These are phyloP conservation scores for Lanmaoa rubissima DNA, from an alignment of 768 basidiomycete genomes.

Conservation along the genomic window DNA sequence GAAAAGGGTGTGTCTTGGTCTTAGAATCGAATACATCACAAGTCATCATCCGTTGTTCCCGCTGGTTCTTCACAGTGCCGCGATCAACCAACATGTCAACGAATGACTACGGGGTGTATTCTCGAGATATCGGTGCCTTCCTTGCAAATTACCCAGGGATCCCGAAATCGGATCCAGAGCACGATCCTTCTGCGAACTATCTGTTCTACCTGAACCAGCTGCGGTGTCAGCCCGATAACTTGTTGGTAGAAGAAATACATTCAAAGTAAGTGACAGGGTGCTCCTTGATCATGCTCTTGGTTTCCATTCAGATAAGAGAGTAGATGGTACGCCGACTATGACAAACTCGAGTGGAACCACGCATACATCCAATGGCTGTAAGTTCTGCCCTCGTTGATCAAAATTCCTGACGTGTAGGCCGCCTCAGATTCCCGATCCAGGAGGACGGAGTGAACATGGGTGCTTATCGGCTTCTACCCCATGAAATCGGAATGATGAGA, in stretches of 20 bases:
- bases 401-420: not conserved
- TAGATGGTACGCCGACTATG: slow-evolving; percentile 67
- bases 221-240: slow-evolving; percentile 59
- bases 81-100: slow-evolving; percentile 16
- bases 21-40: not conserved
- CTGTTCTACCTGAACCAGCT: slow-evolving; percentile 59
- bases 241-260: slow-evolving; percentile 63
- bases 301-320: slow-evolving; percentile 4
- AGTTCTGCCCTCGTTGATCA: slow-evolving; percentile 26
- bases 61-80: slow-evolving; percentile 4
- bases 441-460: slow-evolving; percentile 71
- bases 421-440: slow-evolving; percentile 63
- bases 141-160: slow-evolving; percentile 24
- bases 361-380: slow-evolving; percentile 81
- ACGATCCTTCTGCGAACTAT: slow-evolving; percentile 41
- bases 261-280: slow-evolving; percentile 40
- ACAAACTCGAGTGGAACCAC: slow-evolving; percentile 63
- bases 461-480: slow-evolving; percentile 63
- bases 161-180: slow-evolving; percentile 5
- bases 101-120: not conserved
- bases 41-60: slow-evolving; percentile 11
- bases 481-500: slow-evolving; percentile 61
- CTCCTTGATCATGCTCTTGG: not conserved
- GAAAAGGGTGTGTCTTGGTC: not conserved
- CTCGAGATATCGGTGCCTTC: slow-evolving; percentile 28